Percentiles rank a stretch among this genome's conserved stretches.
phyloP scores from a whole-genome alignment of 768 basidiomycete species.

The Mycena belliarum region DNA sequence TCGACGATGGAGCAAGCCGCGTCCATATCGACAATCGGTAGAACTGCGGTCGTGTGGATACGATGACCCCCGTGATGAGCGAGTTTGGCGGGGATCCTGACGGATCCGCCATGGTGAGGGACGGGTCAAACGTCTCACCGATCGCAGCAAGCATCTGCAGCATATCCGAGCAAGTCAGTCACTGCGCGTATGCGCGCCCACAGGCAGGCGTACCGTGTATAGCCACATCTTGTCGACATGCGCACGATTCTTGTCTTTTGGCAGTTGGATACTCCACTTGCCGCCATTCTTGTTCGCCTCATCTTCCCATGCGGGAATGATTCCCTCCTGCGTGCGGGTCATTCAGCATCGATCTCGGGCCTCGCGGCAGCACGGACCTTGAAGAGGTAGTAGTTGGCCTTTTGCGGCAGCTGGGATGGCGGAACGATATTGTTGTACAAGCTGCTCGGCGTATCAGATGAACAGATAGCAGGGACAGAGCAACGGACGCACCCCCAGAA shows the following conservation, averaged over 20 bases:
- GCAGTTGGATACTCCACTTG: slow-evolving; percentile 98
- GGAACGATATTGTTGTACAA: slow-evolving; percentile 97
- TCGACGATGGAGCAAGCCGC: slow-evolving; percentile 69
- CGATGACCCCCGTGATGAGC: slow-evolving; percentile 90
- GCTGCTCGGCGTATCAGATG: slow-evolving; percentile 37
- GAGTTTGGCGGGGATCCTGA: slow-evolving; percentile 51
- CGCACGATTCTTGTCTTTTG: slow-evolving; percentile 86
- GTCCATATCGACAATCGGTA: slow-evolving; percentile 99
- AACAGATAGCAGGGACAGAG: neutral
- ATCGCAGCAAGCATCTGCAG: slow-evolving; percentile 97
- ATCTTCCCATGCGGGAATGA: slow-evolving; percentile 98
- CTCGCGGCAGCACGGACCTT: slow-evolving; percentile 55
- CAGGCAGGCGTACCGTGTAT: slow-evolving; percentile 67
- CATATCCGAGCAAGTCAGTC: slow-evolving; percentile 9
- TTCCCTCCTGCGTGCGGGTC: slow-evolving; percentile 66
- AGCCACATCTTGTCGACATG: slow-evolving; percentile 97
- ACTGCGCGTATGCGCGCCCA: neutral
- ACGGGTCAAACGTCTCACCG: slow-evolving; percentile 97
- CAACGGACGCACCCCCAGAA: slow-evolving; percentile 89
- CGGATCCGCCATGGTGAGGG: slow-evolving; percentile 52
- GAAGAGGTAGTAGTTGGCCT: slow-evolving; percentile 99
- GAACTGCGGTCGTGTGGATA: slow-evolving; percentile 91
- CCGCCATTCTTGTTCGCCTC: slow-evolving; percentile 96
- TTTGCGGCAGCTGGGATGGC: slow-evolving; percentile 88
- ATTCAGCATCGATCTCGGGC: slow-evolving; percentile 1